phyloP scores from a whole-genome alignment of 2,329 filamentous ascomycete genomes.

The Endothia cerciana region DNA sequence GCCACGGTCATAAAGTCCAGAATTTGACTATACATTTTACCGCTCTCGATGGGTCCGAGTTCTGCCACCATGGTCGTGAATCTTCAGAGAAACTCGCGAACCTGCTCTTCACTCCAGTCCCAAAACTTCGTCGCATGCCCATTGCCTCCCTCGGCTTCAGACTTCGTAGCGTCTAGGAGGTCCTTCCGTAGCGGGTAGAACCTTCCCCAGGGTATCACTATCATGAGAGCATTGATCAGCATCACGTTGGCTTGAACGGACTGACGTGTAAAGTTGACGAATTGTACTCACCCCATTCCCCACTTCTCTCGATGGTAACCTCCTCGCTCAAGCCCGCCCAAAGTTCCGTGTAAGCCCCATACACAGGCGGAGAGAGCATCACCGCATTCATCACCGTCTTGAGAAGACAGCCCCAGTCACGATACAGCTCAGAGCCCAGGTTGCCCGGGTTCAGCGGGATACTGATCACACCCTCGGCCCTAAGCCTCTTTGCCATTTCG shows the following conservation, averaged over 20 bases:
- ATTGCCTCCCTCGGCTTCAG: constrained; percentile 43
- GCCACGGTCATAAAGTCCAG: not conserved
- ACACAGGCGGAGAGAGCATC: constrained; percentile 26
- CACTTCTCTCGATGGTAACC: constrained; percentile 7
- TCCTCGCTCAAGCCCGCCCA: constrained; percentile 29
- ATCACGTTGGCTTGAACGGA: not conserved
- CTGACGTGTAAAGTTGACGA: not conserved
- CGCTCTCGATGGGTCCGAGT: not conserved
- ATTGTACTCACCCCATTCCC: not conserved
- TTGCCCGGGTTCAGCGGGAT: constrained; percentile 26
- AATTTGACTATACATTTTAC: not conserved
- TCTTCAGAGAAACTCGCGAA: constrained; percentile 32
- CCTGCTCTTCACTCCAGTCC: constrained; percentile 46
- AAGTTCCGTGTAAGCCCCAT: constrained; percentile 42
- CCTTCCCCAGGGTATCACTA: constrained; percentile 8
- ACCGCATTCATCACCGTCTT: not conserved
- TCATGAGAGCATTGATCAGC: not conserved
- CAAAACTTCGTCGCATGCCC: constrained; percentile 43
- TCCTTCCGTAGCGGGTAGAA: constrained; percentile 4
- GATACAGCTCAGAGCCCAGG: constrained; percentile 15
- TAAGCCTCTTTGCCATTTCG: constrained; percentile 33
- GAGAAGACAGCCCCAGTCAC: not conserved
- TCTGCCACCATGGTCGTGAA: not conserved
- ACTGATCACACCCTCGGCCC: constrained; percentile 33
- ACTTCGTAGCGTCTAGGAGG: constrained; percentile 32